phyloP scores from a whole-genome alignment of 768 basidiomycete species.

The Cystobasidium tubakii region DNA sequence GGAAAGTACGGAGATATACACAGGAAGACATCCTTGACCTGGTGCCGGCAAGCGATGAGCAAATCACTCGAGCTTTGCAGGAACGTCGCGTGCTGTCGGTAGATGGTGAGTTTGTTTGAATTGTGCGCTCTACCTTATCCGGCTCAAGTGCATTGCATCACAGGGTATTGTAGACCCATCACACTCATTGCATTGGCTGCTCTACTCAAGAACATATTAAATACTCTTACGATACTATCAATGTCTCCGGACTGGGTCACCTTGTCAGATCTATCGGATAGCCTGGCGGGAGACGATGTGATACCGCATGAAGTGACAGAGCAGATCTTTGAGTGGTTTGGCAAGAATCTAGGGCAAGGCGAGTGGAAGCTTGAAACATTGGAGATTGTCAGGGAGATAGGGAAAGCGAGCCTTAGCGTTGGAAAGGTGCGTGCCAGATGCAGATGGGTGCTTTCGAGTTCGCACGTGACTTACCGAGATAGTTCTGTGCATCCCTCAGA shows the following conservation, averaged over 20 bases:
- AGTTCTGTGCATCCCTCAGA: background rate
- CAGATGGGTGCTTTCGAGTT: too few relatives aligned
- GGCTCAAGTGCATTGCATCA: background rate
- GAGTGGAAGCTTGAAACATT: conserved; percentile 64
- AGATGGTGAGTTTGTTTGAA: background rate
- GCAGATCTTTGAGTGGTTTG: conserved; percentile 76
- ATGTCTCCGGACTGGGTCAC: conserved; percentile 57
- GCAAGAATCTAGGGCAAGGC: conserved; percentile 53
- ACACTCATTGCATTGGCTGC: background rate
- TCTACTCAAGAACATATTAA: conserved; percentile 30
- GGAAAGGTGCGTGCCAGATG: conserved; percentile 36
- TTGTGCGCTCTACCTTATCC: background rate
- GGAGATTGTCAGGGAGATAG: conserved; percentile 66
- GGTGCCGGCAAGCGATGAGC: conserved; percentile 23
- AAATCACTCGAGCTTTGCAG: conserved; percentile 9
- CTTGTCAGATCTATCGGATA: conserved; percentile 45
- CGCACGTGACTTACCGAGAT: background rate
- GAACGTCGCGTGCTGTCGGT: conserved; percentile 13
- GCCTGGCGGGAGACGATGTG: conserved; percentile 16
- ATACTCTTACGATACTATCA: conserved; percentile 52
- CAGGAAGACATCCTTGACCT: conserved; percentile 54
- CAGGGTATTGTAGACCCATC: conserved; percentile 19
- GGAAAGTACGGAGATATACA: conserved; percentile 13
- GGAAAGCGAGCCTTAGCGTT: conserved; percentile 64
- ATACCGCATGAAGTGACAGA: conserved; percentile 61